Evolutionary conservation across 2,329 filamentous ascomycete genomes (phyloP).

Genomic region (Paecilomyces sp.): DNA sequence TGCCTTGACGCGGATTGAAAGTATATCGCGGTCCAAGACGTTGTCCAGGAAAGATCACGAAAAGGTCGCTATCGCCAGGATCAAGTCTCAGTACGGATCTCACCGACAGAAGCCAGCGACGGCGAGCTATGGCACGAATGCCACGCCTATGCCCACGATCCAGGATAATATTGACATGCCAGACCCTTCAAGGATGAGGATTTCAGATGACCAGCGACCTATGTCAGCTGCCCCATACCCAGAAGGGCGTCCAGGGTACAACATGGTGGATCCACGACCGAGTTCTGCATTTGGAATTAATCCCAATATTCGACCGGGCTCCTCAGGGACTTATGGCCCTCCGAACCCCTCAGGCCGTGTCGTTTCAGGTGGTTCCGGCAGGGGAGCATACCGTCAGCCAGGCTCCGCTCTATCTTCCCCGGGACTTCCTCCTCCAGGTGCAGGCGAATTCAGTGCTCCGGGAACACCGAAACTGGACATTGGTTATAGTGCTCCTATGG

Average conservation of each 20-base stretch:
- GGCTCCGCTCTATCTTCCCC: constrained; percentile 24
- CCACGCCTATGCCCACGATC: constrained; percentile 6
- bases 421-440: constrained; percentile 19
- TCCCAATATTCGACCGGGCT: constrained; percentile 37
- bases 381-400: constrained; percentile 27
- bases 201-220: constrained; percentile 22
- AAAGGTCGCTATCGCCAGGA: constrained; percentile 77
- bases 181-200: constrained; percentile 38
- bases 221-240: constrained; percentile 37
- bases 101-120: constrained; percentile 32
- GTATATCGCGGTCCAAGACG: constrained; percentile 72
- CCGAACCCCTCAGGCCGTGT: constrained; percentile 16
- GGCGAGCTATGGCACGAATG: constrained; percentile 28
- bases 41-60: constrained; percentile 90
- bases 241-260: constrained; percentile 26
- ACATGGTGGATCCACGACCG: constrained; percentile 32
- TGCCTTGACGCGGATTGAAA: constrained; percentile 72
- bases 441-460: constrained; percentile 16
- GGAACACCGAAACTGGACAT: constrained; percentile 36
- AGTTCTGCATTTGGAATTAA: constrained; percentile 43
- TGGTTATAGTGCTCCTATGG: constrained; percentile 41
- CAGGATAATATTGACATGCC: constrained; percentile 42
- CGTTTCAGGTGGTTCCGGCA: constrained; percentile 23
- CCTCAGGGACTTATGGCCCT: constrained; percentile 26
- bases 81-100: constrained; percentile 73